Evolutionary conservation across 2,329 filamentous ascomycete genomes (phyloP), one percentile per base, ranked within the genome.

Genomic region (Aureobasidium pullulans): DNA sequence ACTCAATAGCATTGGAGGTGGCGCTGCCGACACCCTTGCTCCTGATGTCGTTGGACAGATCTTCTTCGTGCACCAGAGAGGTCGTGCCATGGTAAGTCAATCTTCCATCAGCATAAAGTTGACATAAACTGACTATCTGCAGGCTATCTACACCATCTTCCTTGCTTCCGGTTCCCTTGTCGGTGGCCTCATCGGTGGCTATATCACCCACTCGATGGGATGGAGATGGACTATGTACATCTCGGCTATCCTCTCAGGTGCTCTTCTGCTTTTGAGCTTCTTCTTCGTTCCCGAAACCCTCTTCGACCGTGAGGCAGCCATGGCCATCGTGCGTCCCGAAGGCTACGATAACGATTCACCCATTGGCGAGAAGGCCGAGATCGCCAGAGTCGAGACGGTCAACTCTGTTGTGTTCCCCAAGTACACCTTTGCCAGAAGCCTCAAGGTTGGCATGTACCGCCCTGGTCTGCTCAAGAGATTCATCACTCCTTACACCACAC

Each of bases 121-220:
- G 28, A 4, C 3, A 29, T 11, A 57, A 31, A 39, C 57, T 53
- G 32, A 28, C 43, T 72, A 19, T 43, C 32, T 13, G 5, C 37
- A 54, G 73, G 74, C 74, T 3, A 67, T 77, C 32, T 75, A 76
- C 60, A 76, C 74, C 8, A 68, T 75, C 29, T 73, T 73, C 59
- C 66, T 77, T 3, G 62, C 70, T 5, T 57, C 66, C 3, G 75
- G 75, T 1, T 72, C 73, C 1, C 66, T 73, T 40, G 61, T 75
- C 9, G 73, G 74, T 5, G 72, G 72, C 2, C 65, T 76, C 3
- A 64, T 67, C 10, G 75, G 75, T 13, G 71, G 74, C 19, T 76
- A 77, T 62, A 76, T 78, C 44, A 71, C 70, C 11, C 68, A 64
- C 10, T 36, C 57, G 32, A 62, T 68, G 36, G 72, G 73, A 8